Conservation (phyloP, 192 early-diverging fungal genomes). For the Backusella tarrabulga region DNA sequence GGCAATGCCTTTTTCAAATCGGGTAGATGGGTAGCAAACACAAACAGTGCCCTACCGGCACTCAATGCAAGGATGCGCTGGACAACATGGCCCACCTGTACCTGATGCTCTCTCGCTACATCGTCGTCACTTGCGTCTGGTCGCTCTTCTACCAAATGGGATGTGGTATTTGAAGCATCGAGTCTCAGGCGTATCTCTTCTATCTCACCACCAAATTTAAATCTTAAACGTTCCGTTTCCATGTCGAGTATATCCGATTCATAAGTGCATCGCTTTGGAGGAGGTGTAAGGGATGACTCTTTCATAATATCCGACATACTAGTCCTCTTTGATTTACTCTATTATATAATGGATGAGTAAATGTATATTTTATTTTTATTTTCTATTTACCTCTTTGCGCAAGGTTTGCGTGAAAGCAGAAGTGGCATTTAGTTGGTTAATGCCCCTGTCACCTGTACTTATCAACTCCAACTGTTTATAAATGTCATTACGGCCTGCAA, state of each 20-base stretch:
- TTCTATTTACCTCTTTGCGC: neutral
- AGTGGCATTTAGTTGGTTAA: neutral
- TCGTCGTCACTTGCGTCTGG: conserved; percentile 26
- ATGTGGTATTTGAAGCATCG: neutral
- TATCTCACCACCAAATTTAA: conserved; percentile 9
- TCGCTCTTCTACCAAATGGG: neutral
- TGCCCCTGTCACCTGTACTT: neutral
- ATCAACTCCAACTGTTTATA: conserved; percentile 4
- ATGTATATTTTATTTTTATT: too few relatives aligned
- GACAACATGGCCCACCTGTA: conserved; percentile 34
- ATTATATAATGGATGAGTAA: neutral
- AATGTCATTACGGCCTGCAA: conserved; percentile 3
- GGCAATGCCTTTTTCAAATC: conserved; percentile 55
- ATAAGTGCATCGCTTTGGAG: neutral
- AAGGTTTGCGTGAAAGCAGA: neutral
- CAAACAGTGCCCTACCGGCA: conserved; percentile 65
- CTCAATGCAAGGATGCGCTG: conserved; percentile 64
- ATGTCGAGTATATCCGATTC: conserved; percentile 1
- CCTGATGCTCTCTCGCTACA: conserved; percentile 46
- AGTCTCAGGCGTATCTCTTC: neutral
- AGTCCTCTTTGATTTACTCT: neutral
- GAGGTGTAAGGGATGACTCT: neutral
- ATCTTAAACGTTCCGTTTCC: conserved; percentile 9
- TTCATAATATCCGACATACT: neutral
- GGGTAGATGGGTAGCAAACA: conserved; percentile 57